Conservation (phyloP, 306 rosid genomes). For the Adenanthera pavonina region DNA sequence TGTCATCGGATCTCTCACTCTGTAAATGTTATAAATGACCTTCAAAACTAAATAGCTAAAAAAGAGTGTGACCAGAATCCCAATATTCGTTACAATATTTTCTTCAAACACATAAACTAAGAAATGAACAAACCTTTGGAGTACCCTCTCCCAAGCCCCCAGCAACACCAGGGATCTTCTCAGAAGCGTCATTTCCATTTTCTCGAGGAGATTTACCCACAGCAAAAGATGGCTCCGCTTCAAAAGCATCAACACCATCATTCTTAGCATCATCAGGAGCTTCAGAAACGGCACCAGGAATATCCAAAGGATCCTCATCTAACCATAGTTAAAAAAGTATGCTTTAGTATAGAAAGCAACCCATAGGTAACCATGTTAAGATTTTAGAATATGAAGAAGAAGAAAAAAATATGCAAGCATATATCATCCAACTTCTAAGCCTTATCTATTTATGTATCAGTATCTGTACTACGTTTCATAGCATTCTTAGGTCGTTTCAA, state of each 20-base stretch:
- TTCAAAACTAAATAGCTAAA: conserved; percentile 36
- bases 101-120: background rate
- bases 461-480: background rate
- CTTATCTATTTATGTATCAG: background rate
- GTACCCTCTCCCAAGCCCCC: conserved; percentile 89
- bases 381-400: background rate
- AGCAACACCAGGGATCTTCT: conserved; percentile 52
- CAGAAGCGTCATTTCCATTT: conserved; percentile 60
- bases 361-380: background rate
- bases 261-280: conserved; percentile 48
- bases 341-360: conserved; percentile 31
- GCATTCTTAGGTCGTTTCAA: background rate
- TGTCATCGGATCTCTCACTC: conserved; percentile 85
- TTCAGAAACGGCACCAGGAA: conserved; percentile 52
- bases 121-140: conserved; percentile 70
- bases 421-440: background rate
- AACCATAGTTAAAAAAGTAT: conserved; percentile 26
- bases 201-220: conserved; percentile 73
- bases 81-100: background rate
- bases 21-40: conserved; percentile 46
- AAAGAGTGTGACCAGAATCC: background rate
- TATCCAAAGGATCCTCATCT: conserved; percentile 50
- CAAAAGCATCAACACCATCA: conserved; percentile 48
- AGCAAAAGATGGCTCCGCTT: conserved; percentile 60
- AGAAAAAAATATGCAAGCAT: conserved; percentile 5